A percentile compares a stretch with the other conserved stretches of the same genome.
Evolutionary conservation across 371 early-diverging fungal species (phyloP).

Genomic region (Smittium culicis): DNA sequence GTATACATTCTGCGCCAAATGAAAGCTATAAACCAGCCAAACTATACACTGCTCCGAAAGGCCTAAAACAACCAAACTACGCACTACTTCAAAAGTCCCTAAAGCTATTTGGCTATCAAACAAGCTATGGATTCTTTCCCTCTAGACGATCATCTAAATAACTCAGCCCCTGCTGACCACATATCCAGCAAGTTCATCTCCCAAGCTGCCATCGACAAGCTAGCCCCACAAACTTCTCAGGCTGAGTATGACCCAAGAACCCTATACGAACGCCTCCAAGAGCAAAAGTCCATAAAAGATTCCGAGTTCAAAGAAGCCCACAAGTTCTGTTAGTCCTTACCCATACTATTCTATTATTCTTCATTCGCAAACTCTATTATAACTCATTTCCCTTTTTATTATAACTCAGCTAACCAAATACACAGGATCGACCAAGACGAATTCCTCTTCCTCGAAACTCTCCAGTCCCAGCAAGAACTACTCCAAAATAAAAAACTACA

Average conservation of each 20-base stretch:
- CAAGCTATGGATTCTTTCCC: too few species aligned
- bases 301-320: constrained; percentile 52
- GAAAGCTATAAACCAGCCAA: too few species aligned
- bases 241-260: constrained; percentile 59
- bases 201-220: background rate
- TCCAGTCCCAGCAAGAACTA: constrained; percentile 42
- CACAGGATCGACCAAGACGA: constrained; percentile 63
- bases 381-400: constrained; percentile 2
- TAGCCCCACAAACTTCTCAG: background rate
- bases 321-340: constrained; percentile 36
- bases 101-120: too few species aligned
- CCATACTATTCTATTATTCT: background rate
- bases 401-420: constrained; percentile 43
- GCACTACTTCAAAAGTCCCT: too few species aligned
- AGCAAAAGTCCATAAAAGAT: constrained; percentile 49
- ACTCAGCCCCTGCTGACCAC: background rate
- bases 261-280: constrained; percentile 62
- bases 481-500: constrained; percentile 35
- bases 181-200: background rate
- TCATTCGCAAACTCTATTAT: background rate
- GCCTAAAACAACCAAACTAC: too few species aligned
- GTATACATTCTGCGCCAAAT: too few species aligned
- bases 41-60: too few species aligned
- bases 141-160: too few species aligned
- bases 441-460: constrained; percentile 47